Conservation (phyloP, 495 filamentous ascomycete genomes). For the Penicillium robsamsonii region DNA sequence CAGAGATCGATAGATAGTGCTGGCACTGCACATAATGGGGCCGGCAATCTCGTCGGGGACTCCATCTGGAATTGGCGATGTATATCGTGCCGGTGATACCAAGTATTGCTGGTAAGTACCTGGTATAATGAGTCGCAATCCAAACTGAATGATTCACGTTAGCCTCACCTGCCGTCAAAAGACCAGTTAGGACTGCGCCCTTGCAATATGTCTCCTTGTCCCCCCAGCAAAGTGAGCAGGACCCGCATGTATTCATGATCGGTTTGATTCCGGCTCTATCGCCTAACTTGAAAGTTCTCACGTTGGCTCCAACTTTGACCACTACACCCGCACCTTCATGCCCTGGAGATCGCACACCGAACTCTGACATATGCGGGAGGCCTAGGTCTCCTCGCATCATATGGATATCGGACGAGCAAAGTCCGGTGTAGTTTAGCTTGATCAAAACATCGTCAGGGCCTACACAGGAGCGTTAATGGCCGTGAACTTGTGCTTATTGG, state of each 20-base stretch:
- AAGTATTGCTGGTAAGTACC: conserved; percentile 71
- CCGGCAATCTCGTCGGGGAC: conserved; percentile 58
- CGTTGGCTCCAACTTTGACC: conserved; percentile 50
- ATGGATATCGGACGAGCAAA: conserved; percentile 52
- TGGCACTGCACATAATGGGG: conserved; percentile 59
- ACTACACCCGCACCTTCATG: conserved; percentile 59
- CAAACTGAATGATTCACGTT: background rate
- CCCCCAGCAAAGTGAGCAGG: conserved; percentile 48
- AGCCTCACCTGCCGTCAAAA: conserved; percentile 33
- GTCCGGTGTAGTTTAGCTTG: conserved; percentile 46
- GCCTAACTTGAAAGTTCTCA: conserved; percentile 55
- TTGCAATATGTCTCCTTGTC: conserved; percentile 46
- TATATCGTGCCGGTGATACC: conserved; percentile 59
- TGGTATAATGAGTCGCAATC: background rate
- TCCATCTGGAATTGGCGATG: conserved; percentile 63
- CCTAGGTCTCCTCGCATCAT: conserved; percentile 47
- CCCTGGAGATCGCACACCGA: conserved; percentile 49
- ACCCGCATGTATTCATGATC: conserved; percentile 50
- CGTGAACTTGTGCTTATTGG: background rate
- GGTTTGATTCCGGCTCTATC: conserved; percentile 61
- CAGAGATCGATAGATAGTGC: conserved; percentile 55
- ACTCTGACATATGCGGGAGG: conserved; percentile 45
- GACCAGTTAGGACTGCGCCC: conserved; percentile 32
- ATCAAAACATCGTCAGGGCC: conserved; percentile 49
- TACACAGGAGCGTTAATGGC: conserved; percentile 13